Conservation (phyloP, 2,329 filamentous ascomycete genomes). For the Cadophora gregata region DNA sequence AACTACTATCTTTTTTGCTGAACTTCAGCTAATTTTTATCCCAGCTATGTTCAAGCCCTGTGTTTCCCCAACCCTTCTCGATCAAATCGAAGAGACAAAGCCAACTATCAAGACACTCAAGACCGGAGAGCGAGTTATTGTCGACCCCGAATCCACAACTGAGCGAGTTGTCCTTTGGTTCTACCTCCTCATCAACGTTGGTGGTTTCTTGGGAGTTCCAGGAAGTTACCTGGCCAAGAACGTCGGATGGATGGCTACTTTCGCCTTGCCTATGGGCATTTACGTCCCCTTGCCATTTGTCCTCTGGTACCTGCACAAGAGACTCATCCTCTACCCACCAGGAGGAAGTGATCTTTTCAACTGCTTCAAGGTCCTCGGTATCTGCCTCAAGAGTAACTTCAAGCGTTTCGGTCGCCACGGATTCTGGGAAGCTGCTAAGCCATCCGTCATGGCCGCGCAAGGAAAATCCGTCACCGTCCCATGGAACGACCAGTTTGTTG, state of each 20-base stretch:
- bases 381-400: constrained; percentile 61
- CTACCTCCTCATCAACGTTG: constrained; percentile 74
- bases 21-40: constrained; percentile 58
- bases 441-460: constrained; percentile 61
- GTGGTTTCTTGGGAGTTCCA: constrained; percentile 56
- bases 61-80: constrained; percentile 66
- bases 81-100: constrained; percentile 55
- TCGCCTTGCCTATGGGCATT: constrained; percentile 57
- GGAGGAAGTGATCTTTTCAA: constrained; percentile 53
- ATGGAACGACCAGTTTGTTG: constrained; percentile 82
- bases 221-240: constrained; percentile 51
- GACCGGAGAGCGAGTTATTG: constrained; percentile 64
- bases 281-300: constrained; percentile 63
- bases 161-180: constrained; percentile 56
- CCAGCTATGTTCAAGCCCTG: constrained; percentile 74
- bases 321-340: constrained; percentile 52
- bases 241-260: constrained; percentile 57
- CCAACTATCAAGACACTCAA: constrained; percentile 53
- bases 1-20: constrained; percentile 42
- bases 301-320: constrained; percentile 52
- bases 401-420: constrained; percentile 62
- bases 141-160: constrained; percentile 63
- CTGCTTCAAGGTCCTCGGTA: constrained; percentile 50
- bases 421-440: constrained; percentile 74
- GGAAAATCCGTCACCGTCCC: constrained; percentile 72